Evolutionary conservation across 129 eudicot species (phyloP), one percentile per base, ranked within the genome.

Genomic region (Dittrichia graveolens): DNA sequence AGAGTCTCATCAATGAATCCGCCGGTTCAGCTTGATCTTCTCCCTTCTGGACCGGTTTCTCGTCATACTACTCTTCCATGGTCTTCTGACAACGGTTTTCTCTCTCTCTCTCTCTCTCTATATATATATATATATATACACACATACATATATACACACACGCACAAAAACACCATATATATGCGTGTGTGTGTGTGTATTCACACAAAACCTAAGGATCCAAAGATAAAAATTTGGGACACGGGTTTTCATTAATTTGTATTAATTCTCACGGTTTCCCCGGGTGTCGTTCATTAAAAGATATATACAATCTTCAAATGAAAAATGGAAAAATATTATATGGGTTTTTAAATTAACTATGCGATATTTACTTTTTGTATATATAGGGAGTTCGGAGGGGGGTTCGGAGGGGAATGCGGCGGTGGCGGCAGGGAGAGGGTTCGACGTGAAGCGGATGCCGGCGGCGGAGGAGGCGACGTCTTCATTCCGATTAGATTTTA

Each of bases 391-490:
- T 77, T 90, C 90, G 12, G 92, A 86, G 16, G 90, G 88, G 12
- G 92, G 90, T 47, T 86, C 96, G n/a, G 80, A 88, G 69, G 96
- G 85, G 19, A 85, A 88, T 83, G 78, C 75, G 71, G 56, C 76
- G 73, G 78, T 73, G 71, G 56, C 76, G 73, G 78, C 63, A 52
- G 81, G 81, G 19, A 85, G 81, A 77, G 86, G 84, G 8, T 81
- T 85, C 37, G 89, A 88, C 7, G 84, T 78, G 73, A 88, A 70
- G 78, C 43, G 88, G 74, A 46, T 24, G 68, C 81, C 80, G 74
- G 75, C 71, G 38, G 53, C 73, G 66, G 96, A 88, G 60, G 90
- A 88, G 70, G 91, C 83, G 5, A 81, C 82, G 78, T 79, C 85
- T 41, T 79, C 91, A 13, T 83, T 85, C 78, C 80, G 63, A 72